Percentiles rank a stretch among this genome's conserved stretches.
Conservation (phyloP, 495 filamentous ascomycete genomes). For the Lophiostoma macrostomum region DNA sequence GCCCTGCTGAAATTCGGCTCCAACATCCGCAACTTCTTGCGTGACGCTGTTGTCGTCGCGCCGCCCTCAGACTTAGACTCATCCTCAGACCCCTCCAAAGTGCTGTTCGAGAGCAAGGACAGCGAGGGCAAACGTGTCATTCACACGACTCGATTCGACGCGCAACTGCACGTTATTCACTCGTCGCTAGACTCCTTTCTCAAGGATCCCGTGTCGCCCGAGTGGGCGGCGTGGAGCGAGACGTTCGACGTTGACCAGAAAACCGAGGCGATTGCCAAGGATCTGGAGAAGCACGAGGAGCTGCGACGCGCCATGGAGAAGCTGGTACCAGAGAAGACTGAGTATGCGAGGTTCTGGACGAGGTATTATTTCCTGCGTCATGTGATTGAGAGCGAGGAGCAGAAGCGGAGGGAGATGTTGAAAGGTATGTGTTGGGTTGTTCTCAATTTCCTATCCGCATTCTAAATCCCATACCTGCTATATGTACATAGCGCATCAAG, state of each 20-base stretch:
- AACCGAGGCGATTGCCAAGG: constrained; percentile 77
- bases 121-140: constrained; percentile 84
- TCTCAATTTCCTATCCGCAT: too few relatives aligned
- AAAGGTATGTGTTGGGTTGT: constrained; percentile 83
- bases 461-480: too few relatives aligned
- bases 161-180: constrained; percentile 93
- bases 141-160: constrained; percentile 90
- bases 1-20: constrained; percentile 89
- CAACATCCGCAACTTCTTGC: constrained; percentile 85
- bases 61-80: constrained; percentile 55
- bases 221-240: constrained; percentile 72
- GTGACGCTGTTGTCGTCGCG: constrained; percentile 85
- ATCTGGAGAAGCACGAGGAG: constrained; percentile 86
- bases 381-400: constrained; percentile 93
- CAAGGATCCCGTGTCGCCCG: constrained; percentile 70
- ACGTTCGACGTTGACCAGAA: constrained; percentile 77
- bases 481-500: too few relatives aligned
- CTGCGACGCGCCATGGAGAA: constrained; percentile 91
- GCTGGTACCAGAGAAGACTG: constrained; percentile 83
- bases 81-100: constrained; percentile 26
- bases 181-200: constrained; percentile 78
- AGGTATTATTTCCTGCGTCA: constrained; percentile 94
- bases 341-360: constrained; percentile 88
- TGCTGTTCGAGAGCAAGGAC: constrained; percentile 90
- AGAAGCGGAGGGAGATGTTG: constrained; percentile 80